Evolutionary conservation across 306 rosid genomes (phyloP).

Genomic region (Cicer pinnatifidum): DNA sequence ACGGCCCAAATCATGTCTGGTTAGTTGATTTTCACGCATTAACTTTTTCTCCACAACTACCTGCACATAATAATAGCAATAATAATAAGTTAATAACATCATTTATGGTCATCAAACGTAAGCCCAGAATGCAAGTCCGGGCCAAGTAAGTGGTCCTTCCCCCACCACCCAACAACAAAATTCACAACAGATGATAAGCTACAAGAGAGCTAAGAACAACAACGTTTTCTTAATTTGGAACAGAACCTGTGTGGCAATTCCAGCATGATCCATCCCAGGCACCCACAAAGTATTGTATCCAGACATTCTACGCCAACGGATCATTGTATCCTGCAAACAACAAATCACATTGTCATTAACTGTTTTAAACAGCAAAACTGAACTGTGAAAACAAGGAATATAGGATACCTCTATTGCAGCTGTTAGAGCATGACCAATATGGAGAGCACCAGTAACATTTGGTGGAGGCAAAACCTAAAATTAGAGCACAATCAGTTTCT

Average conservation of each 20-base stretch:
- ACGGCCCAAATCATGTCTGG: conserved; percentile 90
- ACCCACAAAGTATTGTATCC: conserved; percentile 96
- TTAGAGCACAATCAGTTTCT: conserved; percentile 6
- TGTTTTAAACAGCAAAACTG: conserved; percentile 23
- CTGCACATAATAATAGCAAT: conserved; percentile 45
- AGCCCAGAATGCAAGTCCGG: neutral
- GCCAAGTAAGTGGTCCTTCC: conserved; percentile 2
- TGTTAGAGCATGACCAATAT: conserved; percentile 95
- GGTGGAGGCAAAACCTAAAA: conserved; percentile 95
- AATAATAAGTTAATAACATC: neutral
- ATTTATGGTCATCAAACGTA: neutral
- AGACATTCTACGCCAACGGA: conserved; percentile 94
- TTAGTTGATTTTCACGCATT: conserved; percentile 72
- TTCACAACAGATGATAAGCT: conserved; percentile 26
- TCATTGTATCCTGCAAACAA: conserved; percentile 82
- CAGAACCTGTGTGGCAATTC: conserved; percentile 95
- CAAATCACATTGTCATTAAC: conserved; percentile 29
- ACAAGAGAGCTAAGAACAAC: conserved; percentile 17
- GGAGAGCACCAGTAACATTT: conserved; percentile 95
- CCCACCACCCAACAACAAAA: conserved; percentile 2
- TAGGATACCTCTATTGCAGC: conserved; percentile 84
- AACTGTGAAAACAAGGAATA: conserved; percentile 22
- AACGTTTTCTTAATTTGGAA: conserved; percentile 29
- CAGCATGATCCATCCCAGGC: conserved; percentile 98
- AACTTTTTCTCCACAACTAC: conserved; percentile 98